phyloP scores from a whole-genome alignment of 2,329 filamentous ascomycete genomes.

The Pseudocercospora macadamiae region DNA sequence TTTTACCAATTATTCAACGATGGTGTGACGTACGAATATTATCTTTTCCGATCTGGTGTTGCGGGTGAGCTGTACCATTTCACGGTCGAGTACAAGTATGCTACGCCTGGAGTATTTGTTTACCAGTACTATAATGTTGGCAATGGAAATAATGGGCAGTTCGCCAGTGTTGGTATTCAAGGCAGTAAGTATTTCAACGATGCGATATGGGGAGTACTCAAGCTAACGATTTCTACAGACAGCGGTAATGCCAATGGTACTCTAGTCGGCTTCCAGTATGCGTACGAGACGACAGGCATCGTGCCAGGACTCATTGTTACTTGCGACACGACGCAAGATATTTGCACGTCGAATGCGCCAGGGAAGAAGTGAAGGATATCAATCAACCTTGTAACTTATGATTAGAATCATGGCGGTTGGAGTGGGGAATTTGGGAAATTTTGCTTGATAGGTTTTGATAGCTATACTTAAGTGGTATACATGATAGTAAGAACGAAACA shows the following conservation, averaged over 20 bases:
- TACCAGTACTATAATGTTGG: constrained; percentile 36
- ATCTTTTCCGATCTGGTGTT: constrained; percentile 28
- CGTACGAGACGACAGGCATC: constrained; percentile 19
- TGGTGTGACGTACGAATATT: constrained; percentile 38
- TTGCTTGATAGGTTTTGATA: neutral
- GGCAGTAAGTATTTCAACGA: constrained; percentile 30
- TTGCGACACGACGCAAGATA: constrained; percentile 30
- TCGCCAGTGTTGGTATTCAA: constrained; percentile 34
- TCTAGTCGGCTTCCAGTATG: constrained; percentile 23
- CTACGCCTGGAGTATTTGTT: constrained; percentile 34
- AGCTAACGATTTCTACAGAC: neutral
- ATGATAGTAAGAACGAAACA: neutral
- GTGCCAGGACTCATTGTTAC: constrained; percentile 29
- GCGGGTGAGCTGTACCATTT: constrained; percentile 35
- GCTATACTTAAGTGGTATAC: neutral
- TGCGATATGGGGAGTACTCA: neutral
- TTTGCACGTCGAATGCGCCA: constrained; percentile 19
- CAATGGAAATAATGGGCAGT: constrained; percentile 24
- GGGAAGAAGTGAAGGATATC: neutral
- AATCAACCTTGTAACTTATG: neutral
- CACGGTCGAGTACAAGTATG: constrained; percentile 34
- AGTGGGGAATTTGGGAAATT: neutral
- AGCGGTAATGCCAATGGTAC: neutral
- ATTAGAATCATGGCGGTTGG: neutral
- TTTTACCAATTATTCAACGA: constrained; percentile 36